These are phyloP conservation scores for Kodamaea fukazawae DNA, from an alignment of 805 yeast genomes.

Conservation along the genomic window DNA sequence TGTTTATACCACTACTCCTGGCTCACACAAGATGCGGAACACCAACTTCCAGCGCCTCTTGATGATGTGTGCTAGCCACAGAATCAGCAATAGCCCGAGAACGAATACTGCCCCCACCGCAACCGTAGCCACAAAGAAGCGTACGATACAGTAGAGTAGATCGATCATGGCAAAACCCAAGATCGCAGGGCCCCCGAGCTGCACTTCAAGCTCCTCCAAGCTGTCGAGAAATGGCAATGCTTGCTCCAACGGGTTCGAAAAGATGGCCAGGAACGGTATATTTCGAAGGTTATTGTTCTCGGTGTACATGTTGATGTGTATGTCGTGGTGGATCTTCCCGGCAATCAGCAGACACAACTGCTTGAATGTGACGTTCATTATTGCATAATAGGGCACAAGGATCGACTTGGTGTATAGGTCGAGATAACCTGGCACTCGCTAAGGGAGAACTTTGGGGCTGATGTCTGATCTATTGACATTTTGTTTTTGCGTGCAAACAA, in stretches of 20 bases:
- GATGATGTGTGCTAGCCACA: conserved; percentile 15
- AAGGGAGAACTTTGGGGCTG: too few species aligned
- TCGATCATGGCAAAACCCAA: conserved; percentile 16
- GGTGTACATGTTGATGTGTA: conserved; percentile 2
- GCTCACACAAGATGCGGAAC: neutral
- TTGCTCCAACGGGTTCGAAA: conserved; percentile 21
- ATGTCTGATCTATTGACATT: too few species aligned
- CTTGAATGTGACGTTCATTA: neutral
- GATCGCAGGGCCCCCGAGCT: neutral
- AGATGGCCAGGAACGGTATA: conserved; percentile 14
- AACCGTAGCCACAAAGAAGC: conserved; percentile 15
- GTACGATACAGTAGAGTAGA: conserved; percentile 16
- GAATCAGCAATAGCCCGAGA: conserved; percentile 11
- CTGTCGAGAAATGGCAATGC: conserved; percentile 26
- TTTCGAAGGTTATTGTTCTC: conserved; percentile 1
- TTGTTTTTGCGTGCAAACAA: too few species aligned
- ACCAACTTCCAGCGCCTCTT: conserved; percentile 15
- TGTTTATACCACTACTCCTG: too few species aligned
- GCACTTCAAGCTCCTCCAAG: conserved; percentile 10
- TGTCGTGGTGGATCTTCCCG: conserved; percentile 7
- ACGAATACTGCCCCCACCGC: conserved; percentile 14
- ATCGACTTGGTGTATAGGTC: too few species aligned
- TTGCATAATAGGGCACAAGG: too few species aligned
- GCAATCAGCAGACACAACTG: neutral
- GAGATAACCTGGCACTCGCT: neutral